Evolutionary conservation across 148 eudicot species (phyloP), one percentile per base, ranked within the genome.

Genomic region (Persicaria tinctoria): DNA sequence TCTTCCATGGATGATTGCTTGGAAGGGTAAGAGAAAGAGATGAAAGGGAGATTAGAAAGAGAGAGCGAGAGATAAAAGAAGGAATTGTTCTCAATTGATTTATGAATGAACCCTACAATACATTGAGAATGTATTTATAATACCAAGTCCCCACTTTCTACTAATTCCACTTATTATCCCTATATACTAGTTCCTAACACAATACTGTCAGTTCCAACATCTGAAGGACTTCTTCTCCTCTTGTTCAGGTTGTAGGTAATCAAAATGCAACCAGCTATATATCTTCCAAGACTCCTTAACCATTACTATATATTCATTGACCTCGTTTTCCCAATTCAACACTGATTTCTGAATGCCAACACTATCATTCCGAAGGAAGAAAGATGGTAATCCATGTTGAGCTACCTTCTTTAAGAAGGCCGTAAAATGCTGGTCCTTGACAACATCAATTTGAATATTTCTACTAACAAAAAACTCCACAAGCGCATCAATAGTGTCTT

Each of bases 201-300:
- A 62, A 23, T 14, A 23, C 23, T 8, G 14, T 23, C 12, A 6
- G 1, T 56, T 20, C 17, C 9, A 7, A 56, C n/a, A 56, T 8
- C n/a, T 5, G 8, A n/a, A 18, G 17, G 62, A 6, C 6, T 6
- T 17, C 62, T 27, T 56, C 17, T 5, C 23, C 62, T 2, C 27
- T 20, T 14, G 8, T 27, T 27, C 44, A 62, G 44, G 9, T 32
- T 62, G 68, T 27, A 62, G 5, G 12, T 8, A 41, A 62, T 62
- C 64, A 59, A 5, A 6, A 13, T 62, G 32, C 68, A 23, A 9
- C 45, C 45, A 3, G 44, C 23, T 1, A 5, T 62, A n/a, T n/a
- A n/a, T n/a, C 68, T 62, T 62, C 41, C 68, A 62, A 62, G 68
- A 62, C 10, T 62, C 68, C 5, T 20, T 62, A 8, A 62, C 41